phyloP scores from a whole-genome alignment of 179 eudicot genomes.

The Camellia oleifera region DNA sequence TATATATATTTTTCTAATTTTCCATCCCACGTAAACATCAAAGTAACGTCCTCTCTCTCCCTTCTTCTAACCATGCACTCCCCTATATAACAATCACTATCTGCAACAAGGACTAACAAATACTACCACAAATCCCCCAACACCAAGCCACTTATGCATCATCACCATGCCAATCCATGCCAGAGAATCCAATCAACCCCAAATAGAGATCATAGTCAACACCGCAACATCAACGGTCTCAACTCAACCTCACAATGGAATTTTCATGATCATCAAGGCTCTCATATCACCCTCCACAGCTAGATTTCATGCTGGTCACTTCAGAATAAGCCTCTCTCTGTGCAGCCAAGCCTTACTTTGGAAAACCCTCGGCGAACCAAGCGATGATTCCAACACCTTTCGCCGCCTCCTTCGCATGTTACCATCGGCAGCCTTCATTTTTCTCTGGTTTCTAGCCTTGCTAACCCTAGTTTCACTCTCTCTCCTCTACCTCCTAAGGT shows the following conservation, averaged over 20 bases:
- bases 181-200: conserved; percentile 6
- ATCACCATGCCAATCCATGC: conserved; percentile 15
- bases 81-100: background rate
- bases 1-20: too few species aligned
- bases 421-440: conserved; percentile 34
- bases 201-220: conserved; percentile 1
- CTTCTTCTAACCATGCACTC: too few species aligned
- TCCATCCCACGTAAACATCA: background rate
- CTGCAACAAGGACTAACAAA: background rate
- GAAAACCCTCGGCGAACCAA: conserved; percentile 43
- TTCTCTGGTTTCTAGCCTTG: conserved; percentile 56
- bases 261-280: background rate
- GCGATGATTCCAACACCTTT: conserved; percentile 8
- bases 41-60: background rate
- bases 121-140: background rate
- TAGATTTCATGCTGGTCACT: conserved; percentile 69
- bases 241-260: background rate
- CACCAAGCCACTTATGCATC: background rate
- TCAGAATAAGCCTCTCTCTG: conserved; percentile 57
- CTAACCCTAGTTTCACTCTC: conserved; percentile 32
- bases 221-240: conserved; percentile 9
- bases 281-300: conserved; percentile 12
- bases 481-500: conserved; percentile 46
- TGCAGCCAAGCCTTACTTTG: conserved; percentile 63
- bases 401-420: conserved; percentile 24